Evolutionary conservation across 306 rosid species (phyloP).

Genomic region (Acmispon strigosus): DNA sequence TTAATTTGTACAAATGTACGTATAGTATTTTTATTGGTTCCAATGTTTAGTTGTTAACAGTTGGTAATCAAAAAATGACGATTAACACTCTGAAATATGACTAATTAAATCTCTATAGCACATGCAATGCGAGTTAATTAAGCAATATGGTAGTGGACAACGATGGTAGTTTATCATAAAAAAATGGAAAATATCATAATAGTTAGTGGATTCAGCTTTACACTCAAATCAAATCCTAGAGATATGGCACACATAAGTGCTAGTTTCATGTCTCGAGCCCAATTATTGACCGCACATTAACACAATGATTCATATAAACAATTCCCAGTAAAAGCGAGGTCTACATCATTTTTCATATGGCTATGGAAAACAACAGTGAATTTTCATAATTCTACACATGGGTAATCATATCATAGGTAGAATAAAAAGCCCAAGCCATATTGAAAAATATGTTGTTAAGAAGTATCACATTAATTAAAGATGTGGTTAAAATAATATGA

Average conservation of each 20-base stretch:
- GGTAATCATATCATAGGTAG: neutral
- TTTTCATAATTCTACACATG: neutral
- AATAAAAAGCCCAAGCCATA: neutral
- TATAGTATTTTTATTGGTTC: too few relatives aligned
- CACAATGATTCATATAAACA: slow-evolving; percentile 7
- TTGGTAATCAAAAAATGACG: too few relatives aligned
- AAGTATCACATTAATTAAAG: too few relatives aligned
- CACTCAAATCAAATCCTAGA: neutral
- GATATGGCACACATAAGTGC: slow-evolving; percentile 14
- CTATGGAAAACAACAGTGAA: slow-evolving; percentile 3
- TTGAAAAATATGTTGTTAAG: too few relatives aligned
- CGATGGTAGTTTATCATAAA: neutral
- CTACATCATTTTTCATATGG: slow-evolving; percentile 6
- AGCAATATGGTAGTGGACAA: neutral
- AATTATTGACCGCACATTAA: slow-evolving; percentile 19
- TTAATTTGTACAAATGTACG: too few relatives aligned
- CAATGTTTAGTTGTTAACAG: too few relatives aligned
- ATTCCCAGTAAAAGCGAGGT: slow-evolving; percentile 1
- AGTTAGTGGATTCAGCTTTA: slow-evolving; percentile 5
- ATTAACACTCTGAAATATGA: too few relatives aligned
- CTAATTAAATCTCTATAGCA: neutral
- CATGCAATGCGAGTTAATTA: neutral
- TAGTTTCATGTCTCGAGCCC: neutral
- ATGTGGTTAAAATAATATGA: too few relatives aligned
- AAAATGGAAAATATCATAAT: neutral